Evolutionary conservation across 805 yeast species (phyloP).

Genomic region (Cyberlindnera mississippiensis): DNA sequence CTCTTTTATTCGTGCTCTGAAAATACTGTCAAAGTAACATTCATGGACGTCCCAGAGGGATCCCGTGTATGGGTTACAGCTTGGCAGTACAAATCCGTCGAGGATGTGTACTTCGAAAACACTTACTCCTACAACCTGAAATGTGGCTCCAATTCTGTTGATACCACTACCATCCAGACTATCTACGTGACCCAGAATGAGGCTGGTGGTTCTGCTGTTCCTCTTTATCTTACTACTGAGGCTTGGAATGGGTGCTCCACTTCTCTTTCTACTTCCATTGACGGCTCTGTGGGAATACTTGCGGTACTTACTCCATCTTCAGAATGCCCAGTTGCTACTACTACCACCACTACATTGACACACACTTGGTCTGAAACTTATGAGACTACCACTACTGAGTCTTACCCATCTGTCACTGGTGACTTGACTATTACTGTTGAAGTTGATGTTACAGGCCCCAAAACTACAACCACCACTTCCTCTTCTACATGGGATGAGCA

Average conservation of each 20-base stretch:
- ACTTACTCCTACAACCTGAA: constrained; percentile 13
- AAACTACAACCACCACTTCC: neutral
- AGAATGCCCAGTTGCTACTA: constrained; percentile 2
- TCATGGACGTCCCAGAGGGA: constrained; percentile 25
- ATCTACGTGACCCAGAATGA: constrained; percentile 10
- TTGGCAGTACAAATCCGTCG: constrained; percentile 25
- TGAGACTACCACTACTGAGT: constrained; percentile 4
- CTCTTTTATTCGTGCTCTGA: constrained; percentile 26
- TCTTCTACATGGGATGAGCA: neutral
- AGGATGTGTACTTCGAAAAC: constrained; percentile 7
- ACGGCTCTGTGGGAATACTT: constrained; percentile 20
- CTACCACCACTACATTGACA: neutral
- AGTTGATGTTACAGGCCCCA: constrained; percentile 11
- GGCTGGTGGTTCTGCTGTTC: constrained; percentile 23
- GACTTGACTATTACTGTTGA: constrained; percentile 11
- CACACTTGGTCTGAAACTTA: neutral
- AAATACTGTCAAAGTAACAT: constrained; percentile 18
- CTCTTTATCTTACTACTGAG: constrained; percentile 17
- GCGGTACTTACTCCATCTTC: constrained; percentile 18
- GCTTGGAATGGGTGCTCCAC: constrained; percentile 20
- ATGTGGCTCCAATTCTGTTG: constrained; percentile 10
- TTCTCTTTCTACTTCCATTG: constrained; percentile 14
- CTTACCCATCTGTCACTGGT: constrained; percentile 6
- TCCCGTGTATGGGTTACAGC: constrained; percentile 30
- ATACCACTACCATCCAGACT: constrained; percentile 1